Evolutionary conservation across 2,329 filamentous ascomycete species (phyloP), one percentile per base, ranked within the genome.

Genomic region (Fusarium robinianum): DNA sequence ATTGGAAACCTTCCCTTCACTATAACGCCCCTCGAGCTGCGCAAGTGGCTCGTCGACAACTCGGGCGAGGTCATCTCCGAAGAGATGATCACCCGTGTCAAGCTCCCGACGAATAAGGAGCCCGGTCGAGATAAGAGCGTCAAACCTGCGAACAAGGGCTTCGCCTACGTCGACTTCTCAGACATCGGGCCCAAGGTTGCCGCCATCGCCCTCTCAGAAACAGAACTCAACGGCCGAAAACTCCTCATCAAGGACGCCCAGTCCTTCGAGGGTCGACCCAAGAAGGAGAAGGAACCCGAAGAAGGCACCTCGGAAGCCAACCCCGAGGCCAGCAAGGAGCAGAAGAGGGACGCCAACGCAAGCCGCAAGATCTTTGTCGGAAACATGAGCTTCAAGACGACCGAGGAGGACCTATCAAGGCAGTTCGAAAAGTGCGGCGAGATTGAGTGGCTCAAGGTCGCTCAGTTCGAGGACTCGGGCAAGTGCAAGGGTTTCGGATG

Each of bases 401-500:
- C 85, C 6, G 87, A 92, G 60, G 90, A 96, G 41, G 84, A 89
- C 58, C 70, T 99, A 35, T 76, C 83, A 55, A 78, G 84, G 53
- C 89, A 96, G 64, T 97, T 96, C 67, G 78, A 79, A 34, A 88
- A 85, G 66, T 97, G 92, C 65, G 94, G 94, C 36, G 77, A 85
- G 51, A 82, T 97, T 50, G 81, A 85, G 39, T 88, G 88, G 72
- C 80, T 90, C 53, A 92, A 95, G 71, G 76, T 97, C 56, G 94
- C 94, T 3, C 96, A 91, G 1, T 99, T 99, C 64, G 89, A 97
- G 68, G 95, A 99, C 67, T 86, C 86, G 14, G 94, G 94, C 29
- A 99, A 97, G 73, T 99, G 94, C 75, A 97, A 97, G 73, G 95
- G 94, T 12, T 99, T 87, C 71, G 94, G 86, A 5, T 99, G 94